phyloP scores from a whole-genome alignment of 169 alveolate genomes.

The Eimeria praecox region DNA sequence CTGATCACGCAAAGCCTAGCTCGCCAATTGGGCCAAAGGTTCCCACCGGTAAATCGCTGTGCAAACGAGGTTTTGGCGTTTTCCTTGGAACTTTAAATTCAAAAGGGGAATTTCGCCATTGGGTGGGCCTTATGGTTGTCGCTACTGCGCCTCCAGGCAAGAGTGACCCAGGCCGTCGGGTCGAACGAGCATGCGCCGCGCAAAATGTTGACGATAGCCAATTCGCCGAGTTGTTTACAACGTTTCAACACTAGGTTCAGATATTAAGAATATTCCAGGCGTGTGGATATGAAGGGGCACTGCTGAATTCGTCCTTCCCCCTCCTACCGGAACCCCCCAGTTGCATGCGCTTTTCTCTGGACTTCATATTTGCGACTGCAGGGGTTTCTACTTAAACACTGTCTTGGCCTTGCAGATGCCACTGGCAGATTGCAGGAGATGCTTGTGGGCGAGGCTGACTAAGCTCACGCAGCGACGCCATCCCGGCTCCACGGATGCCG shows the following conservation, averaged over 20 bases:
- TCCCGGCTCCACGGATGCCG: background rate
- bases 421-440: background rate
- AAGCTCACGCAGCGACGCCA: background rate
- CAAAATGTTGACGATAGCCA: background rate
- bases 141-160: background rate
- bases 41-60: background rate
- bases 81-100: background rate
- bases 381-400: background rate
- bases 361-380: background rate
- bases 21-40: background rate
- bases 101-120: background rate
- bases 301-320: background rate
- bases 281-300: background rate
- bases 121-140: background rate
- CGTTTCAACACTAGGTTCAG: background rate
- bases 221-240: background rate
- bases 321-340: background rate
- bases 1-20: constrained; percentile 4
- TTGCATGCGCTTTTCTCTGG: background rate
- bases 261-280: background rate
- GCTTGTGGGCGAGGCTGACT: background rate
- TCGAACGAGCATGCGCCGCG: background rate
- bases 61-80: background rate
- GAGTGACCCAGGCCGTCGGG: constrained; percentile 9
- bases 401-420: background rate